phyloP scores from a whole-genome alignment of 2,329 filamentous ascomycete species.

The Verticillium nubilum region DNA sequence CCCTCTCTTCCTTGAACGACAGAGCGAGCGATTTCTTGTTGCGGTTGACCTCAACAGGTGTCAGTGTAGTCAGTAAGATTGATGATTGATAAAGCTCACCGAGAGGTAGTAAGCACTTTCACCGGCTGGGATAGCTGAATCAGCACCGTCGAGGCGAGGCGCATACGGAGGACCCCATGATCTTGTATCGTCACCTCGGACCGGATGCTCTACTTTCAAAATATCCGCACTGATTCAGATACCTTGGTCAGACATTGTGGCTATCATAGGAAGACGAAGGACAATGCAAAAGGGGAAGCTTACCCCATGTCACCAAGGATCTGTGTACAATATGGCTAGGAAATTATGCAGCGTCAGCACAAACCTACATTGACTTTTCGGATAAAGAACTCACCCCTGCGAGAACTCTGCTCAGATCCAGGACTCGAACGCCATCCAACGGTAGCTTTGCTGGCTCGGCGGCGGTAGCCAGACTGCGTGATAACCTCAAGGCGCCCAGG shows the following conservation, averaged over 20 bases:
- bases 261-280: not conserved
- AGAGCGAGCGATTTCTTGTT: constrained; percentile 66
- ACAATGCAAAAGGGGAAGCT: constrained; percentile 18
- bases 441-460: no score
- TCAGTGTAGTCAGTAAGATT: not conserved
- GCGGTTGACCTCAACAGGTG: constrained; percentile 44
- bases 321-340: constrained; percentile 91
- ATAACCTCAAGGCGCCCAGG: no score
- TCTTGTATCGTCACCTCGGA: constrained; percentile 84
- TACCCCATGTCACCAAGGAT: constrained; percentile 95
- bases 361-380: not conserved
- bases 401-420: constrained; percentile 95
- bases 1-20: constrained; percentile 57
- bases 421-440: constrained; percentile 38
- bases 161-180: constrained; percentile 97
- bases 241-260: no score
- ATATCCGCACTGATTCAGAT: constrained; percentile 68
- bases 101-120: constrained; percentile 93
- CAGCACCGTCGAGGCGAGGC: constrained; percentile 57
- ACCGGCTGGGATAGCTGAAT: constrained; percentile 39
- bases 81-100: constrained; percentile 41
- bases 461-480: no score
- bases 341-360: no score
- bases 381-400: constrained; percentile 65
- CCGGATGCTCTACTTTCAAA: constrained; percentile 95